Base-by-base conservation (phyloP, 768 basidiomycete species). In the Galerina sulciceps region DNA sequence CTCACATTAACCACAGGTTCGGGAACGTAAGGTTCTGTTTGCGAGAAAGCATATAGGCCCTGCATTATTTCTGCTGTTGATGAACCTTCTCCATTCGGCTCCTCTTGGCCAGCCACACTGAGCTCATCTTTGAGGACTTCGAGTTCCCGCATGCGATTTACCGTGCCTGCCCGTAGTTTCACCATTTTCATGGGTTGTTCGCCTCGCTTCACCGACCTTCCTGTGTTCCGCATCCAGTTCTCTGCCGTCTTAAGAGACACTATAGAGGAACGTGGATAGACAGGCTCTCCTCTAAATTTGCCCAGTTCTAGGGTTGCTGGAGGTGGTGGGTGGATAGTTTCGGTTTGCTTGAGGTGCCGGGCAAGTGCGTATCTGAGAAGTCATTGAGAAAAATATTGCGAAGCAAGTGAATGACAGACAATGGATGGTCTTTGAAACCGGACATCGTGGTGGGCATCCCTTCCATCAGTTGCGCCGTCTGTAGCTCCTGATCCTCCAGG, bases 381-480 rank as follows among this genome's bases (percentile, higher is more conserved):
- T 15, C 44, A 20, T 50, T 10, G 38, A 26, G 41, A 46, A 15
- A 36, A 15, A 23, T 38, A 45, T 44, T 46, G 13, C 37, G 20
- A 35, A 59, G 10, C 10, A 61, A 38, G 20, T 44, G 26, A 38
- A 54, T 31, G 14, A 73, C 88, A 50, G 67, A 96, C 90, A 96
- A 69, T 4, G 96, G 94, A 75, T 99, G 97, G 67, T 93, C 90
- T 71, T 99, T 98, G 84, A 99, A 99, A 1, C 94, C 97, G 26
- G 83, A 79, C 54, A 99, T 81, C 10, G 90, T 89, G 15, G 87
- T 89, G 0, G 97, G 97, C 94, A 99, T 97, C 22, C 90, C 94
- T 74, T 96, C 96, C 46, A 82, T 88, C 69, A 91, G 71, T 69
- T 93, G 90, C 58, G 85, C 85, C 0, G 77, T 77, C 58, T 90